Base-by-base conservation (phyloP, 2,329 filamentous ascomycete genomes). In the Phaeophleospora eucalypticola region DNA sequence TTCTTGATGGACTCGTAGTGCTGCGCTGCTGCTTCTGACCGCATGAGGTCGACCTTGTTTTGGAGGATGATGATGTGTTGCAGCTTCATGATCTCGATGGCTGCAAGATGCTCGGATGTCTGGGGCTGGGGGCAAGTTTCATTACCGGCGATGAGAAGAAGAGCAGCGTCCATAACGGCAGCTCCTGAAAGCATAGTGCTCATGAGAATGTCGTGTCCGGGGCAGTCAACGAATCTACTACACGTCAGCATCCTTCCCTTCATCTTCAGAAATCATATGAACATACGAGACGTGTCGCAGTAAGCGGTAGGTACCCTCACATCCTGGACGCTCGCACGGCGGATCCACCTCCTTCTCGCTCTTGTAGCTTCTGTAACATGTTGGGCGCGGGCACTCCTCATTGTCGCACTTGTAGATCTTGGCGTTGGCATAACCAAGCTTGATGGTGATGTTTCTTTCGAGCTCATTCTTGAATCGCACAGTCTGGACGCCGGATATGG, bases 131-230 rank as follows among this genome's bases (percentile, higher is more conserved):
- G 93, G 76, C 93, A 97, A 43, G 88, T 84, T 84, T 98, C 93
- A 76, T 98, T 98, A 69, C 93, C 93, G 53, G 93, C 93, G 68
- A 98, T 96, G 45, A 98, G 80, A 46, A 98, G 82, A 51, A 98
- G 81, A 15, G 93, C 93, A 57, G 93, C 93, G 73, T 98, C 93
- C 93, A 98, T 98, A 80, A 98, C 93, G 56, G 93, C 93, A 62
- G 93, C 93, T 66, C 93, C 93, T 66, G 93, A 98, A 79, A 98
- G 84, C 93, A 98, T 98, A 63, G 93, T 98, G 74, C 91, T 97
- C 93, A 98, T 98, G 70, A 98, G 90, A 89, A 98, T 98, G 75
- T 98, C 93, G 87, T 98, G 93, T 72, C 93, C 93, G 47, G 93
- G 93, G 79, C 93, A 97, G 72, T 97, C 93, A 60, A 97, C 93